Evolutionary conservation across 1,284 basidiomycete species (phyloP).

Genomic region (Ceratobasidium sp.): DNA sequence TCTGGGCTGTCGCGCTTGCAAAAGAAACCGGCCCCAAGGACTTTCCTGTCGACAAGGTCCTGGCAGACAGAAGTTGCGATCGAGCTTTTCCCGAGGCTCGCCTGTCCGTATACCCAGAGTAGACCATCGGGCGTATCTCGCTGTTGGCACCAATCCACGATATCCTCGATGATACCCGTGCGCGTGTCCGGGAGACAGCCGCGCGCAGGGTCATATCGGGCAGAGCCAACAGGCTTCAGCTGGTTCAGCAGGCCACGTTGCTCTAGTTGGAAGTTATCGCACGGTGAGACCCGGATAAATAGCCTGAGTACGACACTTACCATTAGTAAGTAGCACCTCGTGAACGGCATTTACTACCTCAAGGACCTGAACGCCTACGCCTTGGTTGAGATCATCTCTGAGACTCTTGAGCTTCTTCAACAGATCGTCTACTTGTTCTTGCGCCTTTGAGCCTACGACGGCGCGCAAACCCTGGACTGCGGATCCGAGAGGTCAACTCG

Average conservation of each 20-base stretch:
- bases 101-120: conserved; percentile 52
- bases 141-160: not conserved
- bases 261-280: too few species aligned
- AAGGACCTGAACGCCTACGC: not conserved
- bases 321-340: too few species aligned
- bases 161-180: not conserved
- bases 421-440: not conserved
- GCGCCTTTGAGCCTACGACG: not conserved
- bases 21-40: conserved; percentile 54
- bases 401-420: not conserved
- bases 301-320: too few species aligned
- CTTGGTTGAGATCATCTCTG: not conserved
- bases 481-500: not conserved
- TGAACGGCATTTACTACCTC: too few species aligned
- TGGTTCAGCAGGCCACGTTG: too few species aligned
- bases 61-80: conserved; percentile 52
- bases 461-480: not conserved
- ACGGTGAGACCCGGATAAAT: too few species aligned
- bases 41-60: conserved; percentile 4
- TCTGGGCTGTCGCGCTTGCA: conserved; percentile 51
- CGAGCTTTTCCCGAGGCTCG: conserved; percentile 52
- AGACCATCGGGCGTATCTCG: conserved; percentile 7
- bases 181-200: not conserved
- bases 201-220: not conserved
- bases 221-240: not conserved